Base-by-base conservation (phyloP, 495 filamentous ascomycete species). In the Aspergillus nanangensis region DNA sequence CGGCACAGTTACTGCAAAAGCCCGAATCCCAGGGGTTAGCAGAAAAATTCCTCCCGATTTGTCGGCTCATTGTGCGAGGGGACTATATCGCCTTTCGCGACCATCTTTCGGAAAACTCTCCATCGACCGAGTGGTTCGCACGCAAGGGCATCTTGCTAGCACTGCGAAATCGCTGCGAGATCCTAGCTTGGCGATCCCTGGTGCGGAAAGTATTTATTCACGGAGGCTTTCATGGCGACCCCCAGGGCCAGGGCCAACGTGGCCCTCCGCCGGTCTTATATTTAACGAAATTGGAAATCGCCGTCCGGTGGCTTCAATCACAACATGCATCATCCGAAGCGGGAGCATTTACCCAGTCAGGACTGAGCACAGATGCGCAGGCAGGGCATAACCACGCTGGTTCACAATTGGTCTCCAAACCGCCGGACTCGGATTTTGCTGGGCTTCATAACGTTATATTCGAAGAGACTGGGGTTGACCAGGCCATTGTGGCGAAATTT, bases 121-220 rank as follows among this genome's bases (percentile, higher is more conserved):
- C 69, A 23, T 58, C 68, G 20, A 70, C 71, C 4, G 61, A 70
- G 38, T 96, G 87, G 88, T 87, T 96, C 56, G 77, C 84, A 8
- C 71, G 75, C n/a, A 84, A 81, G 50, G 84, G 86, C 0, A 72
- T 95, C 15, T 74, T 93, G 15, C 72, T 95, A 0, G 77, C 84
- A 15, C 68, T 95, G 3, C 69, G 77, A 7, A 83, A 83, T 57
- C 75, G 86, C 33, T 85, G 90, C 34, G 86, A 94, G 39, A 75
- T 87, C 3, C 74, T 95, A 0, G 77, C 95, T 7, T 95, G 88
- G 90, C 81, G 92, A 2, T 86, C 86, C 2, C 75, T 98, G 15
- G 79, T 84, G 10, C 79, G 93, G 8, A 84, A 80, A 39, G 82
- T 84, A 0, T 96, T 92, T 57, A 66, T 89, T 8, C 69, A 86